These are phyloP conservation scores for Cucumis cinereus DNA, from an alignment of 306 rosid species.

Conservation along the genomic window DNA sequence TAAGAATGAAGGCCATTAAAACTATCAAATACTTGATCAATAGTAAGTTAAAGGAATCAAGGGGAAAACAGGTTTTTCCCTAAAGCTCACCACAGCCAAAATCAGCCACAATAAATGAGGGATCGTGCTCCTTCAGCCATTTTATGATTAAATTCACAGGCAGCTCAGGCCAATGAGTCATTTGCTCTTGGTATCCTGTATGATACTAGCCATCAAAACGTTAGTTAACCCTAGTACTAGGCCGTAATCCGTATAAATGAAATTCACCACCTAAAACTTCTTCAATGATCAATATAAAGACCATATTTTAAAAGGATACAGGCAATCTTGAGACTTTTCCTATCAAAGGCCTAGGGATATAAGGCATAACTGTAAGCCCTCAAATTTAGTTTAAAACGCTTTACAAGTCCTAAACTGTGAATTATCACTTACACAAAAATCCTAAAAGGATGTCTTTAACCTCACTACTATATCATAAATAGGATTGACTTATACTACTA, in stretches of 20 bases:
- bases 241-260: not conserved
- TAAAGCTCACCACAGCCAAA: constrained; percentile 83
- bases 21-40: not conserved
- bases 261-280: not conserved
- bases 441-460: not conserved
- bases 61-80: not conserved
- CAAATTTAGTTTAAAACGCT: not conserved
- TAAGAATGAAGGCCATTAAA: not conserved
- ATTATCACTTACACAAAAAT: not conserved
- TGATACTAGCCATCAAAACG: constrained; percentile 65
- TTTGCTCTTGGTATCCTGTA: constrained; percentile 82
- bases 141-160: constrained; percentile 68
- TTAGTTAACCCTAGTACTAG: constrained; percentile 1
- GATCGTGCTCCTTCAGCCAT: constrained; percentile 63
- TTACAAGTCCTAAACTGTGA: not conserved
- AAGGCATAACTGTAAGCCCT: not conserved
- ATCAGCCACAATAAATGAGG: constrained; percentile 76
- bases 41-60: not conserved
- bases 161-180: constrained; percentile 89
- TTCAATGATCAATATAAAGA: not conserved
- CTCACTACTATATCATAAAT: not conserved
- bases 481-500: not conserved
- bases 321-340: not conserved
- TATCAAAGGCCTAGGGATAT: no score
- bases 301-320: not conserved